Evolutionary conservation across 805 yeast genomes (phyloP), one percentile per base, ranked within the genome.

Genomic region (Saturnispora diversa): DNA sequence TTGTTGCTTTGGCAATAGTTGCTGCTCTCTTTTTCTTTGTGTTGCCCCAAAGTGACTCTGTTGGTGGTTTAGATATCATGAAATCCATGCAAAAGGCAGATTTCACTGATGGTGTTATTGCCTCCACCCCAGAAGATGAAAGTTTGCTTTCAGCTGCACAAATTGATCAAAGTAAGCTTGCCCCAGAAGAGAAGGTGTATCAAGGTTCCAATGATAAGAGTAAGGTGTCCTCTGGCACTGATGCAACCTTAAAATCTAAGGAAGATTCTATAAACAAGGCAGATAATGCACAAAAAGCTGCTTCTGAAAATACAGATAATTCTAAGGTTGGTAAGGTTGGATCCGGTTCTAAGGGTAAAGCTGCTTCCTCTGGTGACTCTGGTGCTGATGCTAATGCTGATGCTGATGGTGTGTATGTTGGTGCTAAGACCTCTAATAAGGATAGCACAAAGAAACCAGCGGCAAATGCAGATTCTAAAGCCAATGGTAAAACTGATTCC

Each of bases 111-210:
- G 43, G 40, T n/a, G 35, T 30, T 2, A 31, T 39, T 5, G 22
- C 35, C 15, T 20, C 33, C 17, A 43, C 42, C 8, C 16, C 44
- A 3, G 42, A 38, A 15, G 44, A 40, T 12, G 36, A 30, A 2
- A 38, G 39, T n/a, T 39, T 47, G 7, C 42, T 47, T 9, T 42
- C 50, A 2, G 50, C 44, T 29, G 50, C 50, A 12, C 30, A 35
- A 24, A 47, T 47, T 25, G 44, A 47, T 2, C 46, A 47, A 29
- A 45, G 38, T 21, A 31, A 36, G 16, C 34, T 43, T 3, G 46
- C 43, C 5, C 44, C 40, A 16, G 37, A 40, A 11, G 43, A 42
- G 6, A 39, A 39, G 16, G 29, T 39, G 15, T 31, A 26, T 12
- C 31, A 21, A 3, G 42, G 39, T 17, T 25, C 39, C n/a, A 19